Conservation (phyloP, 2,329 filamentous ascomycete species). For the Penicillium palitans region DNA sequence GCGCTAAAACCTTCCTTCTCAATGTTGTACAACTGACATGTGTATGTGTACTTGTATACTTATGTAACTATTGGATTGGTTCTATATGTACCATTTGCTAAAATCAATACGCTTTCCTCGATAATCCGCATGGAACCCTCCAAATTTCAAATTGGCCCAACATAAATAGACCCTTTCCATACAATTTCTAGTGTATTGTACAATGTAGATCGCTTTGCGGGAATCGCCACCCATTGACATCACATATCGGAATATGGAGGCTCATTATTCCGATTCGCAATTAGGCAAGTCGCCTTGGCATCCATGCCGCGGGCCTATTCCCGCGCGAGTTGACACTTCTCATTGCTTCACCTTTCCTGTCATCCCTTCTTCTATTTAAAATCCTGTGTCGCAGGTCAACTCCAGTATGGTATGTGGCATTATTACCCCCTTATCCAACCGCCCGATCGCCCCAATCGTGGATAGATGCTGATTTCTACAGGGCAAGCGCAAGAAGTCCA, state of each 20-base stretch:
- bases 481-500: slow-evolving; percentile 91
- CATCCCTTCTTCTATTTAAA: background rate
- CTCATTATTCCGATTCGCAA: slow-evolving; percentile 16
- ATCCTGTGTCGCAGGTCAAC: background rate
- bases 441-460: background rate
- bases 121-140: background rate
- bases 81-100: no score
- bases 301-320: background rate
- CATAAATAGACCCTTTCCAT: background rate
- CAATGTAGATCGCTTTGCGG: background rate
- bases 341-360: slow-evolving; percentile 11
- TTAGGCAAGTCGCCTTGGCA: slow-evolving; percentile 9
- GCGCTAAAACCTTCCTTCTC: background rate
- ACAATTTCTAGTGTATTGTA: background rate
- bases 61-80: background rate
- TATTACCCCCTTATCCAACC: background rate
- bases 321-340: slow-evolving; percentile 18
- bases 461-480: slow-evolving; percentile 35
- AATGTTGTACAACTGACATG: background rate
- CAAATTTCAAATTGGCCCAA: background rate
- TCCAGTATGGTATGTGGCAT: slow-evolving; percentile 16
- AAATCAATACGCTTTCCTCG: background rate
- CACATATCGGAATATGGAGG: slow-evolving; percentile 11
- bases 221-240: slow-evolving; percentile 2
- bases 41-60: background rate